Conservation (phyloP, 768 basidiomycete species). For the Tephrocybe sp. region DNA sequence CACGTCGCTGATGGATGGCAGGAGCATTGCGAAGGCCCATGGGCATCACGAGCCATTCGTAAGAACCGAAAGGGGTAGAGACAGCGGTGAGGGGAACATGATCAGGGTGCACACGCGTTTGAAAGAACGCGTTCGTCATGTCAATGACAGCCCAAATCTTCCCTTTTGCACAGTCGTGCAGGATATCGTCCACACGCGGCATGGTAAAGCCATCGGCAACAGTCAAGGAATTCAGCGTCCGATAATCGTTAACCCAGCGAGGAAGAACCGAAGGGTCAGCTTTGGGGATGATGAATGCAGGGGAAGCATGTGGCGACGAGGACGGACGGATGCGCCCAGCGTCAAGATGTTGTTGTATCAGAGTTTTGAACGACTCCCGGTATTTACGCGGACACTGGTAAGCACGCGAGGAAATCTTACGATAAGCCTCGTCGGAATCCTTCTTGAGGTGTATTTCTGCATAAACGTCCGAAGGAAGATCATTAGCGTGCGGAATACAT, state of each 20-base stretch:
- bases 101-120: not conserved
- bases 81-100: no score
- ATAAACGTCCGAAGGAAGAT: no score
- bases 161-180: slow-evolving; percentile 10
- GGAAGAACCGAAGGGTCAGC: not conserved
- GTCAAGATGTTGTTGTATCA: slow-evolving; percentile 15
- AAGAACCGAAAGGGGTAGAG: slow-evolving; percentile 37
- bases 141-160: slow-evolving; percentile 6
- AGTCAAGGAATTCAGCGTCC: slow-evolving; percentile 19
- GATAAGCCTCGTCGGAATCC: no score
- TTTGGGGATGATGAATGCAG: not conserved
- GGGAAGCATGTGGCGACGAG: not conserved
- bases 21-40: no score
- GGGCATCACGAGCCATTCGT: slow-evolving; percentile 25
- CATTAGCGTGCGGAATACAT: no score
- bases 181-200: slow-evolving; percentile 26
- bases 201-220: slow-evolving; percentile 7
- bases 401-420: no score
- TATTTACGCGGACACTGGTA: not conserved
- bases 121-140: slow-evolving; percentile 7
- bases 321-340: no score
- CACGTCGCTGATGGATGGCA: not conserved
- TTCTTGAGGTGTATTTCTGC: no score
- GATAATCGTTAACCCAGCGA: not conserved
- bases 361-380: not conserved